These are phyloP conservation scores for Wallacemonas sp. DNA, from an alignment of 208 protist species.

Conservation along the genomic window DNA sequence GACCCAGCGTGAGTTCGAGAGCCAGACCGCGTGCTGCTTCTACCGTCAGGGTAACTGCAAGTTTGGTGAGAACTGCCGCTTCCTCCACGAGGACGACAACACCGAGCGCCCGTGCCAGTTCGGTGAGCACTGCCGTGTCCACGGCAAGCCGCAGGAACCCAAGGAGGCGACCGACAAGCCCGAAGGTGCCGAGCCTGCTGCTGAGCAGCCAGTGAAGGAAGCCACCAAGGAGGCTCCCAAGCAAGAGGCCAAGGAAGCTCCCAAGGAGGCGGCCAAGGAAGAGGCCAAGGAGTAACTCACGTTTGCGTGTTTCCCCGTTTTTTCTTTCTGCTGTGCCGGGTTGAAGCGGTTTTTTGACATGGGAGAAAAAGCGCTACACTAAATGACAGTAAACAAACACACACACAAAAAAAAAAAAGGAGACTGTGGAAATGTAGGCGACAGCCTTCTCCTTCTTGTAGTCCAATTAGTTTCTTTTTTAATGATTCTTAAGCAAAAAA, in stretches of 20 bases:
- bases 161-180: conserved; percentile 10
- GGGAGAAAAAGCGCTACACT: conserved; percentile 12
- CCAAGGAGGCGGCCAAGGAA: too few relatives aligned
- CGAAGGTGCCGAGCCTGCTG: conserved; percentile 2
- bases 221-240: not conserved
- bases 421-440: too few relatives aligned
- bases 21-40: conserved; percentile 82
- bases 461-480: conserved; percentile 3
- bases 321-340: conserved; percentile 12
- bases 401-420: conserved; percentile 9
- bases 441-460: not conserved
- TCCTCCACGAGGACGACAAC: conserved; percentile 68
- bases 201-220: not conserved
- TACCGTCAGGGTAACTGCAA: conserved; percentile 79
- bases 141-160: conserved; percentile 23
- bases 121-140: conserved; percentile 65
- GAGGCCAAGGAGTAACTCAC: too few relatives aligned
- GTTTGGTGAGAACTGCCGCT: conserved; percentile 77
- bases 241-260: conserved; percentile 14
- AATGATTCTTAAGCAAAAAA: too few relatives aligned
- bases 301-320: not conserved
- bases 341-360: conserved; percentile 9
- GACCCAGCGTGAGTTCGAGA: conserved; percentile 73
- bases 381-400: not conserved
- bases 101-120: conserved; percentile 61